These are phyloP conservation scores for Salix koriyanagi DNA, from an alignment of 345 rosid species.

Conservation along the genomic window DNA sequence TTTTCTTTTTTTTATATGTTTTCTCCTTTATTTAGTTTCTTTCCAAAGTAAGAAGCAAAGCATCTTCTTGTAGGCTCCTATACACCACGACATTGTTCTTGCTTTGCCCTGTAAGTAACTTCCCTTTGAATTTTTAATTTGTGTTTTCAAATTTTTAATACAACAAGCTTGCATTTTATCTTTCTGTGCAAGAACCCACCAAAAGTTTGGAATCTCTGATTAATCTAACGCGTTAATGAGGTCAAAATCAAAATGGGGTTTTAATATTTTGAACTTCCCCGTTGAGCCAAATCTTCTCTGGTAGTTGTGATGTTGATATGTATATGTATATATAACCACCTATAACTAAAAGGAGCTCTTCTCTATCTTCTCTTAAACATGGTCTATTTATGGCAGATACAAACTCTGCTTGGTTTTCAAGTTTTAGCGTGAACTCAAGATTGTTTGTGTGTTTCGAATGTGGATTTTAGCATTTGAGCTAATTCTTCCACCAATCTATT, in stretches of 20 bases:
- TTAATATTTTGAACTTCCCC: slow-evolving; percentile 3
- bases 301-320: slow-evolving; percentile 6
- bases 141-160: neutral
- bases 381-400: neutral
- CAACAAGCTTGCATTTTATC: neutral
- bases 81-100: slow-evolving; percentile 30
- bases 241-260: slow-evolving; percentile 26
- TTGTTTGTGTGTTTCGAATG: neutral
- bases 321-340: neutral
- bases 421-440: neutral
- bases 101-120: slow-evolving; percentile 56
- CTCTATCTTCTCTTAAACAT: slow-evolving; percentile 3
- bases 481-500: slow-evolving; percentile 2
- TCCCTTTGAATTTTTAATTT: slow-evolving; percentile 33
- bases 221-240: slow-evolving; percentile 10
- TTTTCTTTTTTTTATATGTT: neutral
- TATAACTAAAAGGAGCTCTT: neutral
- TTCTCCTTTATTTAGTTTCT: slow-evolving; percentile 19
- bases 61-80: slow-evolving; percentile 31
- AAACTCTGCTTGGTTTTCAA: neutral
- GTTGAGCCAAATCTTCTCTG: neutral
- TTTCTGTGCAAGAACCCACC: slow-evolving; percentile 30
- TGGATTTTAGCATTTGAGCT: neutral
- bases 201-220: slow-evolving; percentile 45
- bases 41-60: slow-evolving; percentile 49